Percentiles rank a stretch among this genome's conserved stretches.
These are phyloP conservation scores for Arthrocladium fulminans DNA, from an alignment of 2,329 filamentous ascomycete genomes.

Conservation along the genomic window DNA sequence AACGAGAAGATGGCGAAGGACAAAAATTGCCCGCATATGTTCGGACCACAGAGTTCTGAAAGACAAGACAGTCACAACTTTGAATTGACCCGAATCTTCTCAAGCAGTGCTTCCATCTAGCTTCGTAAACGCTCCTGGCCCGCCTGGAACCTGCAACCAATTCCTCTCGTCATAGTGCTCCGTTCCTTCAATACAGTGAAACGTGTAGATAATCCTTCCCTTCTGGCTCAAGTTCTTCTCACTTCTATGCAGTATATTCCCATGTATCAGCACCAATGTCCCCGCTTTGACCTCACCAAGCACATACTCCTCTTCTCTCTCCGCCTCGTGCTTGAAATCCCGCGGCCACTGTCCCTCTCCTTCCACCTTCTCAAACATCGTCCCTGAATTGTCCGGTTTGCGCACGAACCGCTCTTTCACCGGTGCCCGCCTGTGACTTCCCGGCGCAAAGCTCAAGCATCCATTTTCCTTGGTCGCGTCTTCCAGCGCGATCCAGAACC, in stretches of 20 bases:
- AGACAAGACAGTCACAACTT: too few relatives aligned
- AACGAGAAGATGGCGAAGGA: too few relatives aligned
- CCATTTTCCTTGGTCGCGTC: conserved; percentile 82
- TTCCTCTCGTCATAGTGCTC: conserved; percentile 75
- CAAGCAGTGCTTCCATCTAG: conserved; percentile 30
- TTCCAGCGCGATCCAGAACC: conserved; percentile 96
- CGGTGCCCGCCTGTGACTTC: conserved; percentile 66
- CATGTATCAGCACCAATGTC: conserved; percentile 85
- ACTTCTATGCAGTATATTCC: conserved; percentile 91
- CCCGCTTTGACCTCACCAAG: conserved; percentile 85
- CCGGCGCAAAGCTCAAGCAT: conserved; percentile 76
- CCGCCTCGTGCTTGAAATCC: conserved; percentile 37
- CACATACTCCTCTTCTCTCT: conserved; percentile 54
- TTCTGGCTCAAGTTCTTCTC: conserved; percentile 81
- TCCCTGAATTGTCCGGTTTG: conserved; percentile 45
- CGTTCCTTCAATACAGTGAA: conserved; percentile 86
- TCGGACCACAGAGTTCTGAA: background rate
- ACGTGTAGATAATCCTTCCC: conserved; percentile 92
- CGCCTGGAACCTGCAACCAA: conserved; percentile 79
- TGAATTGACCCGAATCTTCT: too few relatives aligned
- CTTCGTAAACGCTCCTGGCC: conserved; percentile 69
- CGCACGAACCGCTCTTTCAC: conserved; percentile 69
- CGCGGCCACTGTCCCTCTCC: conserved; percentile 55
- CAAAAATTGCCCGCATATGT: too few relatives aligned
- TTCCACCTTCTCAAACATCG: conserved; percentile 56